phyloP scores from a whole-genome alignment of 2,329 filamentous ascomycete genomes.

The Aspergillus fumigatus region DNA sequence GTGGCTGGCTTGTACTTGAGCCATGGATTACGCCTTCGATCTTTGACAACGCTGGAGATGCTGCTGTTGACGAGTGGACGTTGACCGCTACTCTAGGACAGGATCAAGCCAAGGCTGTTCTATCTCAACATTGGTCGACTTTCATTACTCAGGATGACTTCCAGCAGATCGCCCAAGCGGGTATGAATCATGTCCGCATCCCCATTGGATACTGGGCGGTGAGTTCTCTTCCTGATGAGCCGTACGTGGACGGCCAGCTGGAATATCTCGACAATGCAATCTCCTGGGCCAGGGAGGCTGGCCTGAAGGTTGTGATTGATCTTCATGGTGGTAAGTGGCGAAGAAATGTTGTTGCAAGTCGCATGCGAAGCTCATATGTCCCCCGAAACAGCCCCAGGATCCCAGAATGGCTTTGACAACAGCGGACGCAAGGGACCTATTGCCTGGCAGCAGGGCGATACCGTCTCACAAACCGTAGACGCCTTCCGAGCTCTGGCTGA shows the following conservation, averaged over 20 bases:
- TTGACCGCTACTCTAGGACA: constrained; percentile 48
- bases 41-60: constrained; percentile 48
- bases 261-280: constrained; percentile 54
- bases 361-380: constrained; percentile 1
- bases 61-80: constrained; percentile 56
- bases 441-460: constrained; percentile 36
- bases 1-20: constrained; percentile 62
- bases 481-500: constrained; percentile 55
- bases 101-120: constrained; percentile 42
- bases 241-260: constrained; percentile 60
- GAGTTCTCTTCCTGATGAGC: constrained; percentile 49
- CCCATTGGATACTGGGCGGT: constrained; percentile 65
- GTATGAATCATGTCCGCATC: constrained; percentile 61
- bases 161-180: constrained; percentile 50
- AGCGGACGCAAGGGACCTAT: constrained; percentile 47
- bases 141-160: constrained; percentile 57
- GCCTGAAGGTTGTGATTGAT: constrained; percentile 63
- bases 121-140: constrained; percentile 55
- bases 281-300: constrained; percentile 53
- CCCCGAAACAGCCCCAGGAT: constrained; percentile 47
- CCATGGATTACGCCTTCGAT: constrained; percentile 62
- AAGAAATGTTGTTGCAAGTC: not conserved
- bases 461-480: constrained; percentile 40
- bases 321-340: constrained; percentile 57
- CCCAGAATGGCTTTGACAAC: constrained; percentile 66